Evolutionary conservation across 306 rosid species (phyloP).

Genomic region (Cicer judaicum): DNA sequence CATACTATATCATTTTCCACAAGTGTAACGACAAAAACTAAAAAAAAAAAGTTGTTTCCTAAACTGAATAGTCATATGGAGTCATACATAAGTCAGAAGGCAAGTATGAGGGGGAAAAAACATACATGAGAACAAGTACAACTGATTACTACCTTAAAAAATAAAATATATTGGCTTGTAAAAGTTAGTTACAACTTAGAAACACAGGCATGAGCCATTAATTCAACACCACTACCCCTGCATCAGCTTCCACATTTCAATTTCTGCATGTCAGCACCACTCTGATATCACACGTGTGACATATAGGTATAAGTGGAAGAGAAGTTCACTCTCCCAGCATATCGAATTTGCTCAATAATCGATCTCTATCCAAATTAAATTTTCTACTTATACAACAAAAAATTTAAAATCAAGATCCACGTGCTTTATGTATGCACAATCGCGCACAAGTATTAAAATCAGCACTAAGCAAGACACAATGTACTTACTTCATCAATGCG

Average conservation of each 20-base stretch:
- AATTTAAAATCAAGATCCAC: not conserved
- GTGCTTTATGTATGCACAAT: not conserved
- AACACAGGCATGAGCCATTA: constrained; percentile 18
- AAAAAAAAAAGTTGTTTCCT: not conserved
- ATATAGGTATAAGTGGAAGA: not conserved
- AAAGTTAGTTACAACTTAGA: constrained; percentile 22
- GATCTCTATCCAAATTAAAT: constrained; percentile 14
- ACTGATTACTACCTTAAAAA: not conserved
- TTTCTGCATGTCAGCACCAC: too few species aligned
- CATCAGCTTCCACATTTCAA: constrained; percentile 30
- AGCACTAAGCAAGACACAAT: not conserved
- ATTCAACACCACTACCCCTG: not conserved
- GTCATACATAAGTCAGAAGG: constrained; percentile 4
- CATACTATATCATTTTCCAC: constrained; percentile 20
- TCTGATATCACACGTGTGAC: too few species aligned
- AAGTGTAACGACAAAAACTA: not conserved
- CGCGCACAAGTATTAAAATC: not conserved
- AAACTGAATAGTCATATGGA: not conserved
- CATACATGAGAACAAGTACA: not conserved
- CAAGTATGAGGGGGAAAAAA: not conserved
- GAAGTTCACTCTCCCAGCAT: not conserved
- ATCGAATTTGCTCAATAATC: not conserved
- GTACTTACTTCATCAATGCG: constrained; percentile 66
- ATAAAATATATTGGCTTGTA: not conserved
- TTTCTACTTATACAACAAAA: constrained; percentile 4